These are phyloP conservation scores for Rhizopogon vinicolor DNA, from an alignment of 768 basidiomycete genomes.

Conservation along the genomic window DNA sequence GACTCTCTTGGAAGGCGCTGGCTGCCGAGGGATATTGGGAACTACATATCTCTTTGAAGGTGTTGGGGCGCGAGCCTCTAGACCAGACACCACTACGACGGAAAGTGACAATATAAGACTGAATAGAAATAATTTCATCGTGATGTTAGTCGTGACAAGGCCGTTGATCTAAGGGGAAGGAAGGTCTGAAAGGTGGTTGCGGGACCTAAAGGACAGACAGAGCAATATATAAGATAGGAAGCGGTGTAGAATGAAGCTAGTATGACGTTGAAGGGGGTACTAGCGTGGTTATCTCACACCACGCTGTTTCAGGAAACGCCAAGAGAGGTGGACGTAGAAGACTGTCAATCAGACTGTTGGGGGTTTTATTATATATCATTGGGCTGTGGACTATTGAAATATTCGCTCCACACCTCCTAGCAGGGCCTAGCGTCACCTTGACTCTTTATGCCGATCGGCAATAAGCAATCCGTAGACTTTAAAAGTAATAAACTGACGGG, in stretches of 20 bases:
- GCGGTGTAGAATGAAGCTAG: background rate
- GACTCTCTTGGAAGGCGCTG: background rate
- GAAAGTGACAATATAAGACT: background rate
- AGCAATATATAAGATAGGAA: background rate
- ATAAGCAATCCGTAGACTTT: background rate
- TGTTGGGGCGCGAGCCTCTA: background rate
- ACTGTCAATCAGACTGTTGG: no score
- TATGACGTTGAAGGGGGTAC: conserved; percentile 1
- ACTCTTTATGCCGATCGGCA: background rate
- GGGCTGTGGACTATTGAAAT: background rate
- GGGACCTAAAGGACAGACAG: background rate
- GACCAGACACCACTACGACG: background rate
- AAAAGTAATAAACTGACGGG: background rate
- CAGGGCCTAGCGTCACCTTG: background rate
- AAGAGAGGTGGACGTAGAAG: no score
- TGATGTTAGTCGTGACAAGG: background rate
- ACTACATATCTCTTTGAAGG: conserved; percentile 4
- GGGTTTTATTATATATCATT: background rate
- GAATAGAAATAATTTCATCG: conserved; percentile 3
- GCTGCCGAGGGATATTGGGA: background rate
- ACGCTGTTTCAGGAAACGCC: no score
- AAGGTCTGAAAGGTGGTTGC: background rate
- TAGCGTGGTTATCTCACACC: no score
- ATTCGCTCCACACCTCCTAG: background rate
- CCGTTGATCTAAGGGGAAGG: background rate